phyloP scores from a whole-genome alignment of 1,284 basidiomycete species.

The Tilletia indica region DNA sequence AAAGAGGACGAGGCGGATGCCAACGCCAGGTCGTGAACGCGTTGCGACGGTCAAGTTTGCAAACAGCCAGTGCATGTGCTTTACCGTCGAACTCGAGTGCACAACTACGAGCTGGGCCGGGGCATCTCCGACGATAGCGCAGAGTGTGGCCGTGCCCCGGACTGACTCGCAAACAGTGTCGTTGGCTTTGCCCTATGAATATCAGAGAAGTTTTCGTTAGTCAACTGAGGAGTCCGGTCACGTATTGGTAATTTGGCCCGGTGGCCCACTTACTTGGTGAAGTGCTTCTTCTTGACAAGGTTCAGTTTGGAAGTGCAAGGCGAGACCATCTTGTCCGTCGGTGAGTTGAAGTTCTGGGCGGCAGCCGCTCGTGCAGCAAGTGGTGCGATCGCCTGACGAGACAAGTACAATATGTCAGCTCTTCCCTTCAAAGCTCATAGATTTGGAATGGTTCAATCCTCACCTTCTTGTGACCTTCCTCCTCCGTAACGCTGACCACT shows the following conservation, averaged over 20 bases:
- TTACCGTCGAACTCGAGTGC: too few species aligned
- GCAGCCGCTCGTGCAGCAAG: conserved; percentile 48
- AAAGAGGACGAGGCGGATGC: too few species aligned
- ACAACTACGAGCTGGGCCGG: not conserved
- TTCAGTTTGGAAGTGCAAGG: conserved; percentile 55
- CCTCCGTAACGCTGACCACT: conserved; percentile 46
- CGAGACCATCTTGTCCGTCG: conserved; percentile 53
- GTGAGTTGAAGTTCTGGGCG: conserved; percentile 48
- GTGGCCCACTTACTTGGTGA: conserved; percentile 35
- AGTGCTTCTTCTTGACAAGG: conserved; percentile 51
- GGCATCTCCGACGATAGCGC: conserved; percentile 1
- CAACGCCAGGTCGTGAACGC: too few species aligned
- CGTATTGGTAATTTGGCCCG: not conserved
- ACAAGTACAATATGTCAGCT: not conserved
- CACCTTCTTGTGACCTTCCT: conserved; percentile 51
- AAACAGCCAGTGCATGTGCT: too few species aligned
- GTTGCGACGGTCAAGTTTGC: too few species aligned
- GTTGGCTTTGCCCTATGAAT: conserved; percentile 42
- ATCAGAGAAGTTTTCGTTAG: not conserved
- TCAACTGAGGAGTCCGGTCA: not conserved
- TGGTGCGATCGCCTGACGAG: conserved; percentile 38
- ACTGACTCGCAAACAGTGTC: conserved; percentile 41
- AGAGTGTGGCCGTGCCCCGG: not conserved
- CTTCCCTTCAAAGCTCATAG: not conserved
- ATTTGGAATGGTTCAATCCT: conserved; percentile 8